Evolutionary conservation across 257 asterid genomes (phyloP).

Genomic region (Nicotiana noctiflora): DNA sequence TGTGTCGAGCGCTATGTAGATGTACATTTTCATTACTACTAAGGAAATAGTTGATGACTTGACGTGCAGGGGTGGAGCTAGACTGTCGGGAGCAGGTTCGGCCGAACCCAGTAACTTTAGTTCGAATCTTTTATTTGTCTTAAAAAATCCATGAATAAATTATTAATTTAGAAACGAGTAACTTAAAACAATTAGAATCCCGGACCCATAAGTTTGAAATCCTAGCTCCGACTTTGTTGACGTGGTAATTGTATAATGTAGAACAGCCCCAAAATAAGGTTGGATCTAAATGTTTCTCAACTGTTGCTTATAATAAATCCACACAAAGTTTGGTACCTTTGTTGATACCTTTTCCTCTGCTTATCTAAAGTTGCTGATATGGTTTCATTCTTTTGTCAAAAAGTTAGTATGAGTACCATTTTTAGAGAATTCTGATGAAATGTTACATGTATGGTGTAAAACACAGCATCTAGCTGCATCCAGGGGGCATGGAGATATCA

Average conservation of each 20-base stretch:
- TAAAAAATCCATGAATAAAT: too few relatives aligned
- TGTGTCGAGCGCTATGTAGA: neutral
- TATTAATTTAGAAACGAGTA: too few relatives aligned
- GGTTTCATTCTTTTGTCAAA: neutral
- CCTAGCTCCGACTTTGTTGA: too few relatives aligned
- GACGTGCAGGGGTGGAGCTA: too few relatives aligned
- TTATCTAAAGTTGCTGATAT: neutral
- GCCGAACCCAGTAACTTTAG: too few relatives aligned
- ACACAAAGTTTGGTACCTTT: neutral
- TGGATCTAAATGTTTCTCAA: neutral
- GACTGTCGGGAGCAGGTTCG: too few relatives aligned
- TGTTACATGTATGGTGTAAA: neutral
- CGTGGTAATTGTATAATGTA: neutral
- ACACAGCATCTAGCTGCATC: constrained; percentile 65
- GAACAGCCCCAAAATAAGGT: neutral
- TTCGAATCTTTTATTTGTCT: too few relatives aligned
- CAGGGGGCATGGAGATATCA: constrained; percentile 45
- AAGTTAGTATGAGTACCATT: neutral
- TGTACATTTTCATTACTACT: neutral
- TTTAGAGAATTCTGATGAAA: neutral
- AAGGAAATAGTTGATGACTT: neutral
- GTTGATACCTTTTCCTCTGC: neutral
- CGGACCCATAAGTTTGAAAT: too few relatives aligned
- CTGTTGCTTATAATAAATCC: neutral
- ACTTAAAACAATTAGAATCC: too few relatives aligned